Percentiles rank a stretch among this genome's conserved stretches.
Evolutionary conservation across 192 early-diverging fungal genomes (phyloP).

Genomic region (Backusella tarrabulga): DNA sequence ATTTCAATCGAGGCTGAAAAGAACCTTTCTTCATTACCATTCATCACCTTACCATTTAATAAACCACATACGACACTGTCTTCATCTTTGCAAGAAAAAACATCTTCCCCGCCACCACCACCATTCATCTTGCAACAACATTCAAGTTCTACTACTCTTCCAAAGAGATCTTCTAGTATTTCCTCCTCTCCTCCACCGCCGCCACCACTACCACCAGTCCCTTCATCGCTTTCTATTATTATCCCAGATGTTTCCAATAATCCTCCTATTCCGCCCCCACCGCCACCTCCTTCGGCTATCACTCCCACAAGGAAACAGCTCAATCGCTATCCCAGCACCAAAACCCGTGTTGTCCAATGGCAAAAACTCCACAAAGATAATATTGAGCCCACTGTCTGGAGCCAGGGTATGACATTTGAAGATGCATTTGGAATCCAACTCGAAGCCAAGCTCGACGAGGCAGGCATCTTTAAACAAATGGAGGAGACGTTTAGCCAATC

Average conservation of each 20-base stretch:
- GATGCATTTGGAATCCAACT: background rate
- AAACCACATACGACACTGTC: background rate
- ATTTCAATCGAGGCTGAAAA: background rate
- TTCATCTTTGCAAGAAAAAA: slow-evolving; percentile 15
- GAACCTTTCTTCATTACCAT: background rate
- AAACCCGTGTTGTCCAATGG: slow-evolving; percentile 31
- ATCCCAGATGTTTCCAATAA: background rate
- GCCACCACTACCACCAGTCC: slow-evolving; percentile 15
- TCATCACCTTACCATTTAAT: background rate
- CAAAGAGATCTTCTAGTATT: background rate
- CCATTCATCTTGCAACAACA: background rate
- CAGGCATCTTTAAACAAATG: slow-evolving; percentile 22
- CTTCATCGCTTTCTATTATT: slow-evolving; percentile 18
- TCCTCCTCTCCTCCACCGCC: background rate
- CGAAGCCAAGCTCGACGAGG: slow-evolving; percentile 14
- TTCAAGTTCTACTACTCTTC: background rate
- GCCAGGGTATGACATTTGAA: background rate
- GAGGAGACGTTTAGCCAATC: slow-evolving; percentile 28
- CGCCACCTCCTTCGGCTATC: background rate
- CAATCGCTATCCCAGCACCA: slow-evolving; percentile 24
- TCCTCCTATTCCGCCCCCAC: background rate
- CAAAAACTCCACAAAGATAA: slow-evolving; percentile 24
- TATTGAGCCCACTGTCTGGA: slow-evolving; percentile 29
- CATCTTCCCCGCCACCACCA: background rate
- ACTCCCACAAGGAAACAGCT: slow-evolving; percentile 19